A percentile compares a stretch with the other conserved stretches of the same genome.
These are phyloP conservation scores for Yarrowia sp. DNA, from an alignment of 805 yeast species.

Conservation along the genomic window DNA sequence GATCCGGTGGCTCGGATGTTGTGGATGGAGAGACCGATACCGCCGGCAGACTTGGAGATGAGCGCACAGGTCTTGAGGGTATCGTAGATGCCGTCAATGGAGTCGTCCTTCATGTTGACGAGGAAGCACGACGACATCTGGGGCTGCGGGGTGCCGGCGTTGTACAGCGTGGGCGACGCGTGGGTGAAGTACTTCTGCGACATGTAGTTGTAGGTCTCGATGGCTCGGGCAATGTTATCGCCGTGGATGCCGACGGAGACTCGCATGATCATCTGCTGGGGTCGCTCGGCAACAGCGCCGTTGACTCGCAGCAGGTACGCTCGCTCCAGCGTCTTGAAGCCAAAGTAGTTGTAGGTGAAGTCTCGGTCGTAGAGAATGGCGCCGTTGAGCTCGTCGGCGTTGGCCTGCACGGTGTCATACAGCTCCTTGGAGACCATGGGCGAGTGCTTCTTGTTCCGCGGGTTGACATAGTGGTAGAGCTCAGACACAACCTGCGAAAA, in stretches of 20 bases:
- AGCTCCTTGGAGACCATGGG: conserved; percentile 73
- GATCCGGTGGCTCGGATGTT: conserved; percentile 86
- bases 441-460: conserved; percentile 63
- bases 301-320: conserved; percentile 71
- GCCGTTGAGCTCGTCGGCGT: conserved; percentile 65
- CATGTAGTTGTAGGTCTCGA: conserved; percentile 87
- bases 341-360: conserved; percentile 75
- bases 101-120: conserved; percentile 88
- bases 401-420: conserved; percentile 57
- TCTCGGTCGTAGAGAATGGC: conserved; percentile 79
- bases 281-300: conserved; percentile 78
- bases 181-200: conserved; percentile 84
- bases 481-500: conserved; percentile 75
- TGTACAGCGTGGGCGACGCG: conserved; percentile 92
- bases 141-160: conserved; percentile 84
- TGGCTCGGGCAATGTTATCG: conserved; percentile 56
- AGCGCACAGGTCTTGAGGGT: conserved; percentile 85
- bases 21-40: conserved; percentile 86
- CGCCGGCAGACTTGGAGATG: conserved; percentile 94
- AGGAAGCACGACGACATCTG: conserved; percentile 91
- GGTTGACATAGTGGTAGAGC: conserved; percentile 75
- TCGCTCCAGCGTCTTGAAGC: conserved; percentile 86
- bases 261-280: conserved; percentile 86
- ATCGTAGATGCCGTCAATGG: conserved; percentile 91
- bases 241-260: conserved; percentile 91